These are phyloP conservation scores for Posidonia australis DNA, from an alignment of 106 monocot species.

Conservation along the genomic window DNA sequence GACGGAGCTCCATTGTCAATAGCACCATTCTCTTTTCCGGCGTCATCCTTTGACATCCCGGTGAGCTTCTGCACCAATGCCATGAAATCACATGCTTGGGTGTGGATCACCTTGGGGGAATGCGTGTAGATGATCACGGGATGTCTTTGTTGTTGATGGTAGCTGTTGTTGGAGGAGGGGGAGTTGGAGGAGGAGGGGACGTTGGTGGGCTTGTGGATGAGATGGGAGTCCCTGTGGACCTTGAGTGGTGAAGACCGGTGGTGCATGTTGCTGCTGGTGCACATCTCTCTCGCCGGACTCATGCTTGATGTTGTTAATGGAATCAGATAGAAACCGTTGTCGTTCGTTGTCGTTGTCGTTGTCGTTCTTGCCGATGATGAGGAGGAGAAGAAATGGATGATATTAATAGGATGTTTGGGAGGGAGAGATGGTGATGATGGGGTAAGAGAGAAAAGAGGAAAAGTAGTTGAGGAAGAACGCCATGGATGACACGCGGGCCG, in stretches of 20 bases:
- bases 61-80: conserved; percentile 59
- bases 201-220: conserved; percentile 31
- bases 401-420: background rate
- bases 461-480: background rate
- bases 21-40: background rate
- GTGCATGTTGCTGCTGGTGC: too few relatives aligned
- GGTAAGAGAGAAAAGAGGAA: background rate
- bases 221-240: conserved; percentile 34
- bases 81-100: conserved; percentile 41
- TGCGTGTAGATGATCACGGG: conserved; percentile 55
- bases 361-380: conserved; percentile 10
- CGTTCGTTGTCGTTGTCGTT: background rate
- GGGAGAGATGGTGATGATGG: background rate
- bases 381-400: conserved; percentile 15
- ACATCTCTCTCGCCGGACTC: too few relatives aligned
- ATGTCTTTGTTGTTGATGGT: background rate
- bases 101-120: conserved; percentile 50
- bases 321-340: background rate
- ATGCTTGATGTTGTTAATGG: conserved; percentile 3
- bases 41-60: conserved; percentile 12
- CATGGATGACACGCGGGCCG: too few relatives aligned
- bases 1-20: background rate
- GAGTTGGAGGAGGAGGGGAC: conserved; percentile 3
- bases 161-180: conserved; percentile 2
- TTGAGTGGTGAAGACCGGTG: conserved; percentile 24